These are phyloP conservation scores for Peronospora destructor DNA, from an alignment of 352 stramenopile genomes.

Conservation along the genomic window DNA sequence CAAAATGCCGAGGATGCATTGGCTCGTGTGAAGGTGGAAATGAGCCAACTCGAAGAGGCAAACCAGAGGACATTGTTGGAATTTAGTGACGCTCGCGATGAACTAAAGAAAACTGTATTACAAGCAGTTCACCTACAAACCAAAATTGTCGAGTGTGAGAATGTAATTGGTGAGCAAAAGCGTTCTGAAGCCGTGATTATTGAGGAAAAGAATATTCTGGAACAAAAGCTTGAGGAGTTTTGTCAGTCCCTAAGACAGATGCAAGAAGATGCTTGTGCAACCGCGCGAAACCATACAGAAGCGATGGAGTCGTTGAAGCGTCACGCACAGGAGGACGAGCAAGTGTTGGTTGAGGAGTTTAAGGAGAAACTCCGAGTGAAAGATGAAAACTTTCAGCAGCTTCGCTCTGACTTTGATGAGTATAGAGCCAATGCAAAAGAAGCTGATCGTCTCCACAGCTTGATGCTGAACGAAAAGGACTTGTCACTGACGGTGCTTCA, in stretches of 20 bases:
- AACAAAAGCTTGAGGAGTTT: conserved; percentile 20
- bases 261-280: conserved; percentile 11
- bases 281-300: conserved; percentile 15
- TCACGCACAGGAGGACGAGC: conserved; percentile 15
- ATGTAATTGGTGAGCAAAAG: conserved; percentile 16
- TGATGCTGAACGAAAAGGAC: conserved; percentile 21
- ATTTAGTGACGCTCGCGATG: conserved; percentile 10
- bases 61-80: conserved; percentile 7
- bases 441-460: conserved; percentile 11
- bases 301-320: conserved; percentile 12
- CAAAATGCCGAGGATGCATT: conserved; percentile 17
- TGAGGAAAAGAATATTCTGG: conserved; percentile 16
- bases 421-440: conserved; percentile 15
- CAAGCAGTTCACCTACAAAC: conserved; percentile 8
- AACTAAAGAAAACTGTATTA: conserved; percentile 14
- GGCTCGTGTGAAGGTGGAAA: conserved; percentile 16
- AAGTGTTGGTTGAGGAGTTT: conserved; percentile 17
- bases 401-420: conserved; percentile 18
- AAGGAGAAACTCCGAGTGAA: conserved; percentile 21
- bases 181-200: conserved; percentile 1
- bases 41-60: conserved; percentile 20
- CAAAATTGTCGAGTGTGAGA: conserved; percentile 17
- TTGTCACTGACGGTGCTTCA: conserved; percentile 34
- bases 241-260: conserved; percentile 15
- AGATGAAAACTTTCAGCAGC: conserved; percentile 14